phyloP scores from a whole-genome alignment of 163 green algal species.

The Scenedesmus sp. region DNA sequence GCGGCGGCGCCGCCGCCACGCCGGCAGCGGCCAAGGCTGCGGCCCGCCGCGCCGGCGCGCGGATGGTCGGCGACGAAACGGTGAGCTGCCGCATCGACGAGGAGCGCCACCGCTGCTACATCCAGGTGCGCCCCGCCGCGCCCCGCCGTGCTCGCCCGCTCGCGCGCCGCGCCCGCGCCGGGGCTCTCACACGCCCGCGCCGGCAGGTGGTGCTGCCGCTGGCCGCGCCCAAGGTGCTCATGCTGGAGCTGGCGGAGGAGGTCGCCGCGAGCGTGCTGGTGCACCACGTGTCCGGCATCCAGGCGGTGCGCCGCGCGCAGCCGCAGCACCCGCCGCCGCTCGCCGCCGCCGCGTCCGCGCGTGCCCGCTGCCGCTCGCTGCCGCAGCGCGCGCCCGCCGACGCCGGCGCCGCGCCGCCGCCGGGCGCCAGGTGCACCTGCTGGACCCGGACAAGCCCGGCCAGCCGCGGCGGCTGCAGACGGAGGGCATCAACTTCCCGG shows the following conservation, averaged over 20 bases:
- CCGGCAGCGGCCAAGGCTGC: too few relatives aligned
- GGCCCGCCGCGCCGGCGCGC: background rate
- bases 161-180: too few relatives aligned
- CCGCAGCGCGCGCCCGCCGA: too few relatives aligned
- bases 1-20: background rate
- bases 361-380: too few relatives aligned
- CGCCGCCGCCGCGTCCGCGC: too few relatives aligned
- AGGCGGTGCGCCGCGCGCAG: conserved; percentile 70
- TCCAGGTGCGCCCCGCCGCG: background rate
- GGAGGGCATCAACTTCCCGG: conserved; percentile 94
- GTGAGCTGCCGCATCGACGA: conserved; percentile 11
- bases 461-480: conserved; percentile 79
- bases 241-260: conserved; percentile 90
- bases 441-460: conserved; percentile 49
- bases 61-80: conserved; percentile 5
- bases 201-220: conserved; percentile 66
- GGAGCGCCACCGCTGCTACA: background rate
- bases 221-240: conserved; percentile 81
- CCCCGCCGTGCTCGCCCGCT: too few relatives aligned
- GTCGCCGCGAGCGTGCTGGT: conserved; percentile 67
- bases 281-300: conserved; percentile 28
- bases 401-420: too few relatives aligned
- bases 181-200: too few relatives aligned
- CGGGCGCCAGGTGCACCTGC: conserved; percentile 63
- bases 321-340: too few relatives aligned